Evolutionary conservation across 169 alveolate genomes (phyloP), one percentile per base, ranked within the genome.

Genomic region (Blepharisma undulans): DNA sequence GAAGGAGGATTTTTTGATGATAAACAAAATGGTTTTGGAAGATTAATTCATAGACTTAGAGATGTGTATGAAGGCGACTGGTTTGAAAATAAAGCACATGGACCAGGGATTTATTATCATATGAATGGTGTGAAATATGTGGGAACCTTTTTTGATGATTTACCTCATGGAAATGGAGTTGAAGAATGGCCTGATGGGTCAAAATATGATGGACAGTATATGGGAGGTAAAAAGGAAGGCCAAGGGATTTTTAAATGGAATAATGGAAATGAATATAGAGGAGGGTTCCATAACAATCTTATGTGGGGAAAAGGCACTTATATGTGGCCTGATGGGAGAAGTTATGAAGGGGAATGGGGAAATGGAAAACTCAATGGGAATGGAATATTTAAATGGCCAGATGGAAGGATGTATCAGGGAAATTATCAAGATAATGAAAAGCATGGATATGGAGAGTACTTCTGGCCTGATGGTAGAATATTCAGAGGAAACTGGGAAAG

Each of bases 281-380:
- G 98, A 16, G 89, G 78, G n/a, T 96, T 95, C 93, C 66, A 81
- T 22, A 92, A 95, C 87, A 94, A 94, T 91, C 85, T 90, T 72
- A 90, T 94, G 27, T 85, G 92, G 61, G 98, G 98, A 21, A 84
- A 82, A 76, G 98, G 97, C 0, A 90, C 88, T 27, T 96, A 95
- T 74, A 89, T 76, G 72, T 95, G 97, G 96, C 89, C 92, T 33
- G 97, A 95, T 91, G 97, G 96, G n/a, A 94, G 95, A 91, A 92
- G 76, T 36, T 96, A 94, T 92, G 48, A 86, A n/a, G 98, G 98
- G 61, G 95, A 95, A 30, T 96, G 95, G 95, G 78, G 74, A 34
- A 87, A 94, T 91, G 94, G 94, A 93, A 82, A 92, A 90, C 93
- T 93, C 91, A 91, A 95, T 76, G 96, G 97, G 30, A 90, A 91